A percentile compares a stretch with the other conserved stretches of the same genome.
phyloP scores from a whole-genome alignment of 805 yeast genomes.

The Candida odintsovae region DNA sequence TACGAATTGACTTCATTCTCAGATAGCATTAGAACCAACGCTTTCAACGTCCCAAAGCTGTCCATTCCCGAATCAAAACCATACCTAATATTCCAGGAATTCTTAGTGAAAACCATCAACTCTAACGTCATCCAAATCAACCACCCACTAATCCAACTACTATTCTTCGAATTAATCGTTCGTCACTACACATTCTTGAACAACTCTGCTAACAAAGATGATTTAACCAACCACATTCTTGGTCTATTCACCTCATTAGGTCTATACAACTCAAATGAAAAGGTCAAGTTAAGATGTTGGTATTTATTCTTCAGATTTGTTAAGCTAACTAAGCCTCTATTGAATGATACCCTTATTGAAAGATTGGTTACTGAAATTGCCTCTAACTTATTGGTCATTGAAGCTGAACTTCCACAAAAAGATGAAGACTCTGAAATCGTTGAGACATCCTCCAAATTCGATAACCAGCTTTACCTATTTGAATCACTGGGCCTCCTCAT shows the following conservation, averaged over 20 bases:
- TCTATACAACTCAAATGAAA: constrained; percentile 64
- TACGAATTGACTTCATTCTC: constrained; percentile 74
- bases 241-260: constrained; percentile 82
- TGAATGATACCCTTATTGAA: constrained; percentile 45
- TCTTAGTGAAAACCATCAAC: constrained; percentile 46
- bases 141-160: constrained; percentile 78
- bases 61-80: constrained; percentile 65
- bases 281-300: constrained; percentile 85
- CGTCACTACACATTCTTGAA: constrained; percentile 66
- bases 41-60: constrained; percentile 63
- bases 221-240: constrained; percentile 55
- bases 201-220: constrained; percentile 39
- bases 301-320: constrained; percentile 80
- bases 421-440: constrained; percentile 52
- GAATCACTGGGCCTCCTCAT: constrained; percentile 82
- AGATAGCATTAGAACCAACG: constrained; percentile 72
- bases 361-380: constrained; percentile 56
- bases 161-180: constrained; percentile 79
- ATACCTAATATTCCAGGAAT: constrained; percentile 52
- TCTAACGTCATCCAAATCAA: constrained; percentile 43
- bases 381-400: constrained; percentile 53
- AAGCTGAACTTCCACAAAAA: constrained; percentile 43
- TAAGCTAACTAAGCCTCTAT: constrained; percentile 64
- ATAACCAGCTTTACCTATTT: constrained; percentile 73
- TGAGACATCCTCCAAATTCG: constrained; percentile 52